Conservation (phyloP, 2,329 filamentous ascomycete genomes). For the Sarocladium brachiariae region DNA sequence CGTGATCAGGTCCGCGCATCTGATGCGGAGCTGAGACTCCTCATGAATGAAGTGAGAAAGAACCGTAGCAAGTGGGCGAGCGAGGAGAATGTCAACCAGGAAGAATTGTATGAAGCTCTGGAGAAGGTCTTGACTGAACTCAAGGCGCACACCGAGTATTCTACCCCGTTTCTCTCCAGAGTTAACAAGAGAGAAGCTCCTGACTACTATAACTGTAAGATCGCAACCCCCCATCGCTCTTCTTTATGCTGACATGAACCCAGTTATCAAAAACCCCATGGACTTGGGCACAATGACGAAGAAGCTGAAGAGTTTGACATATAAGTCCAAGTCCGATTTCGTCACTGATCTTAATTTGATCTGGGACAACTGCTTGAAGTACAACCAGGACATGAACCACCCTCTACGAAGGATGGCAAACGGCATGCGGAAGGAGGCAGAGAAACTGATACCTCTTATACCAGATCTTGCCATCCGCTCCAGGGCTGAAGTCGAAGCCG, state of each 20-base stretch:
- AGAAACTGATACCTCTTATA: slow-evolving; percentile 91
- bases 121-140: slow-evolving; percentile 97
- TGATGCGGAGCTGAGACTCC: slow-evolving; percentile 80
- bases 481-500: slow-evolving; percentile 87
- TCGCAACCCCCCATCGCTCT: slow-evolving; percentile 14
- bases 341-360: slow-evolving; percentile 90
- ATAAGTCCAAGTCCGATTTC: slow-evolving; percentile 90
- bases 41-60: slow-evolving; percentile 97
- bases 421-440: slow-evolving; percentile 94
- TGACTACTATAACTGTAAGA: slow-evolving; percentile 87
- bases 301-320: slow-evolving; percentile 75
- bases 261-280: slow-evolving; percentile 95
- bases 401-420: slow-evolving; percentile 87
- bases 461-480: slow-evolving; percentile 87
- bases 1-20: slow-evolving; percentile 84
- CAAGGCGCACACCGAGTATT: slow-evolving; percentile 95
- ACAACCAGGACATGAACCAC: slow-evolving; percentile 85
- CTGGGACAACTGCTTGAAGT: slow-evolving; percentile 94
- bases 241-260: slow-evolving; percentile 20
- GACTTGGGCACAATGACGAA: slow-evolving; percentile 98
- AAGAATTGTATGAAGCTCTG: slow-evolving; percentile 92
- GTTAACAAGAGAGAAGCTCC: slow-evolving; percentile 97
- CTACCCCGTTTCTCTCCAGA: slow-evolving; percentile 85
- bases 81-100: slow-evolving; percentile 94
- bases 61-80: slow-evolving; percentile 98